These are phyloP conservation scores for Ascocoryne sarcoides DNA, from an alignment of 2,329 filamentous ascomycete genomes.

Conservation along the genomic window DNA sequence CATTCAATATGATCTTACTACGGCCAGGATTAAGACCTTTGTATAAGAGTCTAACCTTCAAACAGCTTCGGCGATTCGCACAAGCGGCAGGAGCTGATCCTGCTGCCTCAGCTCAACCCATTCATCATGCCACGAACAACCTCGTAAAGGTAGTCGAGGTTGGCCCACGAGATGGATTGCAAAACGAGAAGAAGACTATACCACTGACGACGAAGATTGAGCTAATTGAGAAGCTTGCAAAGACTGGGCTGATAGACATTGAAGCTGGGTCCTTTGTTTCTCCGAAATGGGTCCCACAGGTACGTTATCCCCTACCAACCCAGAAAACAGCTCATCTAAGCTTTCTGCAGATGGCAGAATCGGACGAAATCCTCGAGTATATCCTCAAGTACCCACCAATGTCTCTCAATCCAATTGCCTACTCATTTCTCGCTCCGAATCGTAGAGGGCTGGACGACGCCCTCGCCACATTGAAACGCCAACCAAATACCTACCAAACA, in stretches of 20 bases:
- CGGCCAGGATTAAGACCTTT: not conserved
- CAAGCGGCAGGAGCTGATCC: not conserved
- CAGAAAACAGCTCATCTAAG: not conserved
- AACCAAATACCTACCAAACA: conserved; percentile 44
- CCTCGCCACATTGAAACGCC: conserved; percentile 40
- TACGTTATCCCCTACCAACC: conserved; percentile 28
- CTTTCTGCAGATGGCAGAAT: conserved; percentile 61
- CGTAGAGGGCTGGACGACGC: conserved; percentile 62
- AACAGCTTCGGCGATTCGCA: not conserved
- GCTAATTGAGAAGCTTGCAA: conserved; percentile 59
- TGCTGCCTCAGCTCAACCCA: conserved; percentile 2
- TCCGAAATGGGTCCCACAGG: conserved; percentile 78
- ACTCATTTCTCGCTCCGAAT: conserved; percentile 77
- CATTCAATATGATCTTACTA: not conserved
- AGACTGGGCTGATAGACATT: conserved; percentile 62
- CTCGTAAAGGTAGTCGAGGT: conserved; percentile 66
- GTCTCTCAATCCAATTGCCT: conserved; percentile 52
- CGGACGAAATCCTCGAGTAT: conserved; percentile 63
- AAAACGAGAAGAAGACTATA: conserved; percentile 71
- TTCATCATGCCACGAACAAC: conserved; percentile 20
- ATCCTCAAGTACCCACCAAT: conserved; percentile 49
- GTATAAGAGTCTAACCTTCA: not conserved
- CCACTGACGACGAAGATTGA: conserved; percentile 67
- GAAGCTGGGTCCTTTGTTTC: conserved; percentile 78
- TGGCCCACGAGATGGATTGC: conserved; percentile 75